Conservation (phyloP, 2,329 filamentous ascomycete species). For the Neofusicoccum parvum region DNA sequence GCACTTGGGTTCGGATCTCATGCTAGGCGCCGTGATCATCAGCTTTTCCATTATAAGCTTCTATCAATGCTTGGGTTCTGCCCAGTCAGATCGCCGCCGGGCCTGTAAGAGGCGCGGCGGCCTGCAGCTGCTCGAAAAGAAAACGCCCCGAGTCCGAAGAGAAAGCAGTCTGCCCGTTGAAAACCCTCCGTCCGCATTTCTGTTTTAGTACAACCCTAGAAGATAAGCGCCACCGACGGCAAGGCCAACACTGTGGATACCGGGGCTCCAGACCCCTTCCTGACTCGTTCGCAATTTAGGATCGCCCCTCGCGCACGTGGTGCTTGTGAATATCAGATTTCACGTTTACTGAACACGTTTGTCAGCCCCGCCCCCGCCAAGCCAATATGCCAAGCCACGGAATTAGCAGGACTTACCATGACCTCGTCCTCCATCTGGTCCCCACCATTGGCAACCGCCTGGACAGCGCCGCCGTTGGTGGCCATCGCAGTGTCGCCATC, state of each 20-base stretch:
- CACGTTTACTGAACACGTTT: constrained; percentile 19
- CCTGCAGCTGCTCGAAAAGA: constrained; percentile 10
- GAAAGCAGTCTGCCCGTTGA: constrained; percentile 18
- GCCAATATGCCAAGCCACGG: background rate
- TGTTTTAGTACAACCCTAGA: constrained; percentile 16
- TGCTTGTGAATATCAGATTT: constrained; percentile 6
- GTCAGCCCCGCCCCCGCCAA: constrained; percentile 14
- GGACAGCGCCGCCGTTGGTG: constrained; percentile 49
- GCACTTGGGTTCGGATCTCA: background rate
- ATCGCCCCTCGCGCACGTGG: constrained; percentile 9
- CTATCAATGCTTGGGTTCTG: constrained; percentile 11
- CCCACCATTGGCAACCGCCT: constrained; percentile 43
- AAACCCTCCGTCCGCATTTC: background rate
- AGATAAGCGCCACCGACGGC: background rate
- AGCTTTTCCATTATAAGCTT: constrained; percentile 15
- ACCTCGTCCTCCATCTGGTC: constrained; percentile 46
- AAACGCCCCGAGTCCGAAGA: constrained; percentile 11
- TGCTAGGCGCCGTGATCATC: constrained; percentile 11
- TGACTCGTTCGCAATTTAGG: constrained; percentile 20
- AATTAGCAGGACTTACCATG: constrained; percentile 28
- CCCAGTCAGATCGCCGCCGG: background rate
- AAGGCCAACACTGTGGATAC: background rate
- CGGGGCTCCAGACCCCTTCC: constrained; percentile 3
- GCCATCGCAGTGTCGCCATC: constrained; percentile 47
- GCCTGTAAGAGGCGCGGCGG: background rate